Conservation (phyloP, 768 basidiomycete species). For the Suillus subaureus region DNA sequence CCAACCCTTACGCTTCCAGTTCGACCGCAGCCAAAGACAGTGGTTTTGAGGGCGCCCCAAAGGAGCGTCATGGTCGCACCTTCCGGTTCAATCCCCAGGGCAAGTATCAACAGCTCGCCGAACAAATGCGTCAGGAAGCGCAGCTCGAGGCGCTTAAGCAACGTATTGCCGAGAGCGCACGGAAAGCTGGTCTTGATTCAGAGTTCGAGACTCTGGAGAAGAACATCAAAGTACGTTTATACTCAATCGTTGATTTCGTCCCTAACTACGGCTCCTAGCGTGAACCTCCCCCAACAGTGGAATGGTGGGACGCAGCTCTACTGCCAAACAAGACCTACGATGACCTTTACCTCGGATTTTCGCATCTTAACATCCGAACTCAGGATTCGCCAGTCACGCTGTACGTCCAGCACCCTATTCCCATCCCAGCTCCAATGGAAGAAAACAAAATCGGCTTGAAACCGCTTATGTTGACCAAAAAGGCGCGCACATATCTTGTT, state of each 20-base stretch:
- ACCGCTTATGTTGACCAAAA: constrained; percentile 91
- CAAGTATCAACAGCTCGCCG: constrained; percentile 78
- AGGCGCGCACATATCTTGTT: constrained; percentile 39
- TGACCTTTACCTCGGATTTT: constrained; percentile 63
- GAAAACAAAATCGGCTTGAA: constrained; percentile 79
- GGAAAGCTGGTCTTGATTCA: constrained; percentile 92
- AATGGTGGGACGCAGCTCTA: constrained; percentile 97
- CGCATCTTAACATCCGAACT: constrained; percentile 63
- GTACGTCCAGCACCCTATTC: constrained; percentile 96
- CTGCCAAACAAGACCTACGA: constrained; percentile 81
- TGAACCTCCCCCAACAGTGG: constrained; percentile 82
- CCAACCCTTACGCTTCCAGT: constrained; percentile 79
- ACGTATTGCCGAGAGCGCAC: constrained; percentile 88
- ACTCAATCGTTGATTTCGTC: neutral
- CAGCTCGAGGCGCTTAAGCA: constrained; percentile 92
- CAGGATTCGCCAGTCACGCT: constrained; percentile 76
- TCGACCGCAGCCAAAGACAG: constrained; percentile 52
- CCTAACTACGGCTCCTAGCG: constrained; percentile 48
- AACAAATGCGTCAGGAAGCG: constrained; percentile 69
- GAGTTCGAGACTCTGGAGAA: constrained; percentile 92
- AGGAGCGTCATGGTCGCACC: constrained; percentile 65
- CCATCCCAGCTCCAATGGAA: constrained; percentile 88
- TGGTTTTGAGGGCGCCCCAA: constrained; percentile 73
- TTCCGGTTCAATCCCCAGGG: constrained; percentile 93
- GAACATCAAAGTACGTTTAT: constrained; percentile 69